These are phyloP conservation scores for Physcia stellaris DNA, from an alignment of 495 filamentous ascomycete species.

Conservation along the genomic window DNA sequence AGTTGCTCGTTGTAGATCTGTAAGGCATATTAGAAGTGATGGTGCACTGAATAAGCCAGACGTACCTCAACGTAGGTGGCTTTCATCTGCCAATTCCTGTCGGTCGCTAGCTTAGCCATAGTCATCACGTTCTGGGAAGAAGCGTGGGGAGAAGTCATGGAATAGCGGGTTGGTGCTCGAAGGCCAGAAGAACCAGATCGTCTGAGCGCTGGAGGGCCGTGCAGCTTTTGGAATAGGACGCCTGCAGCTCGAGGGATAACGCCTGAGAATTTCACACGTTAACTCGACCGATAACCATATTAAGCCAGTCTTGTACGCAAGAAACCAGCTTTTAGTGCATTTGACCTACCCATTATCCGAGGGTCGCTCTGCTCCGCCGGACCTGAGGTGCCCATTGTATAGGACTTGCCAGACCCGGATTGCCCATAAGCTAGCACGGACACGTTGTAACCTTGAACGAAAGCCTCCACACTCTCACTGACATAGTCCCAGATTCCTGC, in stretches of 20 bases:
- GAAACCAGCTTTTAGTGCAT: no score
- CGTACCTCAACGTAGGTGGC: constrained; percentile 88
- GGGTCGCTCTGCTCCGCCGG: constrained; percentile 65
- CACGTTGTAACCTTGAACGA: constrained; percentile 96
- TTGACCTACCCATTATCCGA: constrained; percentile 63
- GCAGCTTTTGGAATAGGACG: constrained; percentile 78
- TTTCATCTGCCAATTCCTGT: constrained; percentile 86
- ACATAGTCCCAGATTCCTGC: constrained; percentile 94
- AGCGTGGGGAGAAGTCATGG: constrained; percentile 38
- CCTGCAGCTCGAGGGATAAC: constrained; percentile 85
- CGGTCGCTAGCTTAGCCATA: constrained; percentile 34
- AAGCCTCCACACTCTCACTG: constrained; percentile 76
- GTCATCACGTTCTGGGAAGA: constrained; percentile 33
- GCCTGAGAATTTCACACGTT: no score
- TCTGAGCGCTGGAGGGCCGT: constrained; percentile 38
- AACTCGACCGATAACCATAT: no score
- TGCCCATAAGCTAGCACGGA: constrained; percentile 96
- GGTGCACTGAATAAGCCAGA: constrained; percentile 2
- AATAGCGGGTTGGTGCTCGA: constrained; percentile 71
- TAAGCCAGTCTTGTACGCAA: no score
- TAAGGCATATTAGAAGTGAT: constrained; percentile 9
- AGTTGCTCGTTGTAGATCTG: constrained; percentile 95
- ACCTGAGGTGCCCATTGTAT: constrained; percentile 96
- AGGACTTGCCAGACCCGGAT: constrained; percentile 99
- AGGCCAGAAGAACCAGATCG: constrained; percentile 62